Evolutionary conservation across 1,284 basidiomycete species (phyloP), one percentile per base, ranked within the genome.

Genomic region (Apiotrichum laibachii): DNA sequence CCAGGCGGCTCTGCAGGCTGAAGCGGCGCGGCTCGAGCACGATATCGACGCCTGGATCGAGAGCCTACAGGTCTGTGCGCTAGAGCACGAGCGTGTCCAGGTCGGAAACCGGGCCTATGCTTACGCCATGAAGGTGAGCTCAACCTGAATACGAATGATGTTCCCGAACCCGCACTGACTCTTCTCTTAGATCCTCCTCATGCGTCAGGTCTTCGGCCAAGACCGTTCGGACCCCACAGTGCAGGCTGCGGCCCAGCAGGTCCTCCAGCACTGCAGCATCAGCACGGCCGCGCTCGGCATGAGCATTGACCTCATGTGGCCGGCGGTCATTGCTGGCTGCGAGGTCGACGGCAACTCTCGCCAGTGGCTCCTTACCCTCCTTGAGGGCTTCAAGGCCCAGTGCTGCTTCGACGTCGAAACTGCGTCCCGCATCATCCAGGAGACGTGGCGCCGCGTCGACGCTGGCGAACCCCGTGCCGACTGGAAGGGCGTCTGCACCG

Each of bases 371-470:
- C 63, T 78, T 45, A 78, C 79, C 35, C 71, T 80, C 53, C 79
- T 82, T 22, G 78, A 81, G 65, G 74, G 74, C 2, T 81, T 81
- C 76, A 80, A 80, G 80, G 53, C 73, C 56, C 77, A 79, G 63
- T 79, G 78, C 65, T 81, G 79, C 71, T 82, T 81, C 70, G 82
- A 84, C 66, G 80, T 83, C 59, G 80, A 82, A 62, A 82, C 82
- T n/a, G 77, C 80, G 40, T 76, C 79, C 47, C 66, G 78, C 59
- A 80, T 83, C 63, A 79, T 82, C 44, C 69, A 73, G 35, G 78
- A 82, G 72, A 79, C 80, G 51, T 76, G 81, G 75, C 61, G 71
- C 44, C 58, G 72, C 37, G 61, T 69, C 12, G 74, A 77, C 50
- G 57, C 60, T 10, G 10, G 31, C 22, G 64, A 70, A 42, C 42